Conservation (phyloP, 306 rosid genomes). For the Acmispon strigosus region DNA sequence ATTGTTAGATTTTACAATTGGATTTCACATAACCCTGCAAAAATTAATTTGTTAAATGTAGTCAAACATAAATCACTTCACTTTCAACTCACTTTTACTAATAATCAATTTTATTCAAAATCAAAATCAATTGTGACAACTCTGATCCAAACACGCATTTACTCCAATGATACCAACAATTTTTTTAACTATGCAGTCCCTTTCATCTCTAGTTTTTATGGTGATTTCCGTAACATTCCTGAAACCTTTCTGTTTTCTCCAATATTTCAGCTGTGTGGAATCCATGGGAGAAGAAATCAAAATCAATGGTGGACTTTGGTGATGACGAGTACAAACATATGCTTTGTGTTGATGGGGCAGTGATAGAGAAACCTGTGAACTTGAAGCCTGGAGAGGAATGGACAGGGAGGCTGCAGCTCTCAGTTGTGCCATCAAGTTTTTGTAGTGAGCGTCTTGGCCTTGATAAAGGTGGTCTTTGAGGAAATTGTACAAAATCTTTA, state of each 20-base stretch:
- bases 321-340: conserved; percentile 89
- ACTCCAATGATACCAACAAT: not conserved
- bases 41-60: too few species aligned
- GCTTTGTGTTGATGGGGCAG: conserved; percentile 91
- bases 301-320: conserved; percentile 73
- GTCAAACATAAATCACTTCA: too few species aligned
- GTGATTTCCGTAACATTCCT: not conserved
- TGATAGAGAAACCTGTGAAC: conserved; percentile 61
- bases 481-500: conserved; percentile 33
- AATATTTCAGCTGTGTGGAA: conserved; percentile 75
- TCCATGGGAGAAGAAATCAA: conserved; percentile 96
- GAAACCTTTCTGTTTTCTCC: not conserved
- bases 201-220: not conserved
- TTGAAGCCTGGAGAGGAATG: conserved; percentile 97
- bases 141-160: too few species aligned
- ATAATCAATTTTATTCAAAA: too few species aligned
- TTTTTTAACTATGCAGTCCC: not conserved
- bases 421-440: conserved; percentile 80
- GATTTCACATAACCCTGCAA: too few species aligned
- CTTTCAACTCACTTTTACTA: too few species aligned
- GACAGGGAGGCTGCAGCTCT: conserved; percentile 75
- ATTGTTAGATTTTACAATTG: too few species aligned
- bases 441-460: conserved; percentile 62
- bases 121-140: too few species aligned
- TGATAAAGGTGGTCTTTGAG: conserved; percentile 28